Conservation (phyloP, 1,284 basidiomycete species). For the Laetiporus sulphureus region DNA sequence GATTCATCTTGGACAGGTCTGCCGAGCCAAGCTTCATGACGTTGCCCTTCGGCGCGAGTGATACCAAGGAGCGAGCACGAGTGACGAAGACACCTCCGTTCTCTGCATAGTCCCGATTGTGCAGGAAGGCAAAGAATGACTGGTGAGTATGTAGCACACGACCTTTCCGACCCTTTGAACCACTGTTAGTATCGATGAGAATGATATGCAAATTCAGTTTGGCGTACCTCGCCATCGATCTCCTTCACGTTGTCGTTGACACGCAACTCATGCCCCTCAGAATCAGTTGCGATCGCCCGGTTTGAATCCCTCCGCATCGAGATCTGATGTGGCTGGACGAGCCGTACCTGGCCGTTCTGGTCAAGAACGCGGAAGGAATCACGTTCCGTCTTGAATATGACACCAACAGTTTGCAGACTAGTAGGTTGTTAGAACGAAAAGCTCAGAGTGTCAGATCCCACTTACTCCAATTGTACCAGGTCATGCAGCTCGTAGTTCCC, state of each 20-base stretch:
- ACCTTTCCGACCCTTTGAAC: constrained; percentile 84
- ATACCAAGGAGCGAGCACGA: constrained; percentile 71
- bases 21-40: constrained; percentile 54
- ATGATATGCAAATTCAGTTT: not conserved
- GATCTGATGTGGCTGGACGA: constrained; percentile 94
- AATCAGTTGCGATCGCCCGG: constrained; percentile 85
- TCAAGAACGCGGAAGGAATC: constrained; percentile 94
- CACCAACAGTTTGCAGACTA: constrained; percentile 89
- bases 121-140: constrained; percentile 90
- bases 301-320: constrained; percentile 83
- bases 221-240: constrained; percentile 72
- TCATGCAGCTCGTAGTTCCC: constrained; percentile 96
- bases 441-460: constrained; percentile 1
- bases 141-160: constrained; percentile 93
- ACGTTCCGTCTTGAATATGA: constrained; percentile 96
- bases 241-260: constrained; percentile 94
- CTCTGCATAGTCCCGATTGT: constrained; percentile 87
- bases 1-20: constrained; percentile 97
- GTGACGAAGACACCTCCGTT: constrained; percentile 95
- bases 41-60: constrained; percentile 80
- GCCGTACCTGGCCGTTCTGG: constrained; percentile 84
- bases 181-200: constrained; percentile 3
- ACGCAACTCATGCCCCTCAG: constrained; percentile 78
- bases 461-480: constrained; percentile 93
- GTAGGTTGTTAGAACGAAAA: constrained; percentile 9